These are phyloP conservation scores for Diaporthe caulivora DNA, from an alignment of 2,329 filamentous ascomycete species.

Conservation along the genomic window DNA sequence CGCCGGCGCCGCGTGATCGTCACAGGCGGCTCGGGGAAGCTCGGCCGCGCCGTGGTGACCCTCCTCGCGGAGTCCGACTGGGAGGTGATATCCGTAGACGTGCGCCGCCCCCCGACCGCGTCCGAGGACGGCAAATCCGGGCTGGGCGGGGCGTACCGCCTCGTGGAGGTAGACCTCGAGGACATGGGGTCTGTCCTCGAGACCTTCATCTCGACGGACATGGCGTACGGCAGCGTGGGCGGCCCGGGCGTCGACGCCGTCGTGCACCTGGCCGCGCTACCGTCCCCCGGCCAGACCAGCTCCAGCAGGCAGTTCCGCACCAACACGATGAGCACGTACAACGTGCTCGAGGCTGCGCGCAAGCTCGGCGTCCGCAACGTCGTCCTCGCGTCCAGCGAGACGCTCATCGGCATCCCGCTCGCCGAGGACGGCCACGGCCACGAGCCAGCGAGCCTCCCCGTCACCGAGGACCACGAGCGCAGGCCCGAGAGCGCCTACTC, in stretches of 20 bases:
- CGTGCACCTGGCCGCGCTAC: constrained; percentile 38
- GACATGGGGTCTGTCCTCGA: constrained; percentile 38
- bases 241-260: constrained; percentile 29
- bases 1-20: constrained; percentile 37
- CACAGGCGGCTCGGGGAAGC: constrained; percentile 37
- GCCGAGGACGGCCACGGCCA: constrained; percentile 35
- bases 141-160: constrained; percentile 38
- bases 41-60: constrained; percentile 34
- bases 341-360: constrained; percentile 37
- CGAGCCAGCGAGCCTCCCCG: constrained; percentile 31
- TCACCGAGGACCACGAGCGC: constrained; percentile 38
- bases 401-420: constrained; percentile 38
- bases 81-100: constrained; percentile 38
- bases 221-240: constrained; percentile 33
- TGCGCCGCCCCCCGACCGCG: constrained; percentile 31
- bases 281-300: constrained; percentile 36
- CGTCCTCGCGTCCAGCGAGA: constrained; percentile 36
- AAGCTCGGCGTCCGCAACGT: constrained; percentile 37
- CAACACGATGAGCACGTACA: constrained; percentile 39
- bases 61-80: constrained; percentile 26
- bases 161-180: constrained; percentile 37
- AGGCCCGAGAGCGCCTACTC: constrained; percentile 38
- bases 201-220: constrained; percentile 36
- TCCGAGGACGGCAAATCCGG: constrained; percentile 38
- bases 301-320: constrained; percentile 36